Percentiles rank a stretch among this genome's conserved stretches.
These are phyloP conservation scores for Elsinoe australis DNA, from an alignment of 2,329 filamentous ascomycete genomes.

Conservation along the genomic window DNA sequence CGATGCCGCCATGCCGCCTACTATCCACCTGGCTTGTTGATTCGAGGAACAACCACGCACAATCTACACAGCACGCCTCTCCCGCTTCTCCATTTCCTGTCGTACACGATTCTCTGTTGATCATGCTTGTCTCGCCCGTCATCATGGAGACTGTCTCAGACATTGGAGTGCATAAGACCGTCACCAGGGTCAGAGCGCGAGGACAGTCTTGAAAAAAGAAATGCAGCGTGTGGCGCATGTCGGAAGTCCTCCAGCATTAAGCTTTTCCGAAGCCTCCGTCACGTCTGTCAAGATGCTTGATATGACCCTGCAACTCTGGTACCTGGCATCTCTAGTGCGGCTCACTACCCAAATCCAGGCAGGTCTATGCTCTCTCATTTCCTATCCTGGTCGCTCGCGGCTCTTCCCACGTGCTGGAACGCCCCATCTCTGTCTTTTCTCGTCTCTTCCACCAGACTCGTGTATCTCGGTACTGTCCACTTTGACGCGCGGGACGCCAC, in stretches of 20 bases:
- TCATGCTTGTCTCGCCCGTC: too few relatives aligned
- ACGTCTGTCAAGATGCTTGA: neutral
- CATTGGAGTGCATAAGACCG: too few relatives aligned
- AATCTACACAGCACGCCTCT: too few relatives aligned
- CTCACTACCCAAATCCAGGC: neutral
- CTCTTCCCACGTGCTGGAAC: conserved; percentile 8
- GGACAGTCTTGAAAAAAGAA: too few relatives aligned
- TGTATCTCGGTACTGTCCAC: neutral
- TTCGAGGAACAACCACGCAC: too few relatives aligned
- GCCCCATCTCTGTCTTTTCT: neutral
- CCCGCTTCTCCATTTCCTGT: too few relatives aligned
- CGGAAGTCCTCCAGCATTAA: neutral
- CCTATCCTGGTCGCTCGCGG: neutral
- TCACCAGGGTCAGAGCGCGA: too few relatives aligned
- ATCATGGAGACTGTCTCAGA: too few relatives aligned
- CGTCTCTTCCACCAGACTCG: neutral
- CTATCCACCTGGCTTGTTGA: too few relatives aligned
- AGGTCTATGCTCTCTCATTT: neutral
- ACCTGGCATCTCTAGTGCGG: neutral
- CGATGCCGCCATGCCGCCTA: too few relatives aligned
- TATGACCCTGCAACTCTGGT: conserved; percentile 1
- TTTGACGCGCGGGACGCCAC: neutral
- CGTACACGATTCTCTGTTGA: too few relatives aligned
- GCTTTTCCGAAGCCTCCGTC: neutral
- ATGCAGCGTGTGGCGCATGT: neutral